phyloP scores from a whole-genome alignment of 306 rosid genomes.

The Sicyos baderoa region DNA sequence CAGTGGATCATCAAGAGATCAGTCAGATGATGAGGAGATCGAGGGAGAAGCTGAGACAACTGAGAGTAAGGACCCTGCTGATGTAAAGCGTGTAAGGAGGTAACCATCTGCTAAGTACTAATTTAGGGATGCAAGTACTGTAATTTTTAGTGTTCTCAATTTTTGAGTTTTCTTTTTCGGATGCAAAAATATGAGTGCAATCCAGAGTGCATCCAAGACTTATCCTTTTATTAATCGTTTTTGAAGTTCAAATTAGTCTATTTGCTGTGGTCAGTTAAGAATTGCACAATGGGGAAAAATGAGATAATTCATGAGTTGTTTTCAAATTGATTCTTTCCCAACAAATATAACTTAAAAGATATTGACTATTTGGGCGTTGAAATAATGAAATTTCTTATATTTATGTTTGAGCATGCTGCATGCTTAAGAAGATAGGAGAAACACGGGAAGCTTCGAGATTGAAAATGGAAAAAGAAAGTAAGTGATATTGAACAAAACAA shows the following conservation, averaged over 20 bases:
- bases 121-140: conserved; percentile 13
- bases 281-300: no score
- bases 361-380: background rate
- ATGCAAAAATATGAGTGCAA: no score
- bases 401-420: no score
- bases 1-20: conserved; percentile 81
- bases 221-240: conserved; percentile 42
- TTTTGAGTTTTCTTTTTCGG: background rate
- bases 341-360: background rate
- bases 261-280: background rate
- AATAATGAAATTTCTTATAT: background rate
- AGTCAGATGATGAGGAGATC: conserved; percentile 70
- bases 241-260: no score
- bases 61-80: conserved; percentile 54
- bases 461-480: no score
- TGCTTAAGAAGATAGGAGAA: no score
- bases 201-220: no score
- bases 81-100: conserved; percentile 89
- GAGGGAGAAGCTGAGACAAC: conserved; percentile 67
- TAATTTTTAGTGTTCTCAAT: background rate
- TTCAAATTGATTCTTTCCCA: no score
- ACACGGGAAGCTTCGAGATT: no score
- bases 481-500: no score
- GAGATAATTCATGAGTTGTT: no score
- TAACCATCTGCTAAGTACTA: conserved; percentile 25